Evolutionary conservation across 495 filamentous ascomycete species (phyloP), one percentile per base, ranked within the genome.

Genomic region (Penicillium lividum): DNA sequence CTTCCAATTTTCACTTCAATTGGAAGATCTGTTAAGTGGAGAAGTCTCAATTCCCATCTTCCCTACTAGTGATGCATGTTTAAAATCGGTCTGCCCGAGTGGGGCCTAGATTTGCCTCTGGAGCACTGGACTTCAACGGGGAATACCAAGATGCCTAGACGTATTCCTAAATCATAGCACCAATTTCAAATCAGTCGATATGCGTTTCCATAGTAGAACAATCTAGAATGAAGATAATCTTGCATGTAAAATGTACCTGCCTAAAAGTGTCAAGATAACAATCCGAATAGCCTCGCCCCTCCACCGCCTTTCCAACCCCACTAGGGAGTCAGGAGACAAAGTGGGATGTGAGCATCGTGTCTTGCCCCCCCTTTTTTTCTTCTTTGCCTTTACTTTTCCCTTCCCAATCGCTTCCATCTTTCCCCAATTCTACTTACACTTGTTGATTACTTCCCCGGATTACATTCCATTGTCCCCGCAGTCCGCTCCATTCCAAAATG

Each of bases 261-360:
- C 2, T 5, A 44, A 45, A 15, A 9, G 4, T 28, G 18, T 25
- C 18, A 5, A 29, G 34, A 54, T 54, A 18, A 30, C 28, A 51
- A 61, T 68, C 58, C 56, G 66, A 69, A 70, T 70, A 68, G 60
- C 67, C 65, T 70, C 67, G 57, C 65, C 67, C 58, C 69, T 80
- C 78, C 55, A 75, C 67, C 33, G 79, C 80, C 67, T 77, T 76
- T 65, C 81, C 78, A 70, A 59, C 84, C 84, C 63, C 70, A 65
- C 70, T 60, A 69, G 36, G 11, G 51, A 57, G 52, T 67, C 67
- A 66, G 61, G 64, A 63, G 65, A 59, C 59, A 31, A 54, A 53
- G 52, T 29, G 47, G 59, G 36, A 49, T 45, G 42, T 38, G 53
- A 54, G 53, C 43, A 13, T 34, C 59, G 52, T 43, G 25, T 30